These are phyloP conservation scores for Talaromyces sp. DNA, from an alignment of 2,329 filamentous ascomycete genomes.

Conservation along the genomic window DNA sequence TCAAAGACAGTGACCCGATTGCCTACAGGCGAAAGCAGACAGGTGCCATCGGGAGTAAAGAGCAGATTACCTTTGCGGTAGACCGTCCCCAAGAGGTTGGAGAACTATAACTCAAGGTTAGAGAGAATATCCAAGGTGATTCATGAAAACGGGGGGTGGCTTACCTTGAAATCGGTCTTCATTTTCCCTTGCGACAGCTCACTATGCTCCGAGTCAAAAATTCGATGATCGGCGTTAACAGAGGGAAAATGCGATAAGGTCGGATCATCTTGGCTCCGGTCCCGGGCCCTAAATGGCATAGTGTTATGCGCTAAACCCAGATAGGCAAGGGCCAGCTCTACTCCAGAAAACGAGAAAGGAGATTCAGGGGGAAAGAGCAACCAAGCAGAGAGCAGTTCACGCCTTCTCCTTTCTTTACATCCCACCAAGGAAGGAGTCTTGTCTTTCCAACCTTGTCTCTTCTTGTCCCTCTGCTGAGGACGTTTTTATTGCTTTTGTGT, in stretches of 20 bases:
- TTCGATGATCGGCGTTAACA: constrained; percentile 17
- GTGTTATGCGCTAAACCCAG: constrained; percentile 18
- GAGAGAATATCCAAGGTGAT: constrained; percentile 4
- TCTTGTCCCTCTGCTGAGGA: constrained; percentile 13
- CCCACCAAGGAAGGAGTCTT: constrained; percentile 13
- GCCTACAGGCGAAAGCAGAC: constrained; percentile 92
- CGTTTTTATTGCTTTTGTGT: constrained; percentile 14
- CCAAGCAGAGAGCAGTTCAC: constrained; percentile 16
- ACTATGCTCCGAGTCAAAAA: constrained; percentile 26
- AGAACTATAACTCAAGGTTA: constrained; percentile 66
- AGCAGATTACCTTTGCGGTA: constrained; percentile 97
- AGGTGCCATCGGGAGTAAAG: constrained; percentile 94
- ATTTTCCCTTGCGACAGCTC: constrained; percentile 55
- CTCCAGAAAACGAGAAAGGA: constrained; percentile 33
- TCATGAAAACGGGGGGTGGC: neutral
- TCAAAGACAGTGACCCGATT: constrained; percentile 97
- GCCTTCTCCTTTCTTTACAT: constrained; percentile 21
- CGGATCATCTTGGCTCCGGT: constrained; percentile 25
- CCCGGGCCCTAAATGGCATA: constrained; percentile 18
- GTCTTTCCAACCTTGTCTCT: constrained; percentile 12
- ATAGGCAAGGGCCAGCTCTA: constrained; percentile 32
- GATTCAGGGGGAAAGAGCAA: constrained; percentile 32
- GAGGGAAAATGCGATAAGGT: constrained; percentile 25
- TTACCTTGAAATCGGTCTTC: constrained; percentile 99
- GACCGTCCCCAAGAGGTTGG: constrained; percentile 95